These are phyloP conservation scores for Boletus rubroflammeus DNA, from an alignment of 768 basidiomycete genomes.

Conservation along the genomic window DNA sequence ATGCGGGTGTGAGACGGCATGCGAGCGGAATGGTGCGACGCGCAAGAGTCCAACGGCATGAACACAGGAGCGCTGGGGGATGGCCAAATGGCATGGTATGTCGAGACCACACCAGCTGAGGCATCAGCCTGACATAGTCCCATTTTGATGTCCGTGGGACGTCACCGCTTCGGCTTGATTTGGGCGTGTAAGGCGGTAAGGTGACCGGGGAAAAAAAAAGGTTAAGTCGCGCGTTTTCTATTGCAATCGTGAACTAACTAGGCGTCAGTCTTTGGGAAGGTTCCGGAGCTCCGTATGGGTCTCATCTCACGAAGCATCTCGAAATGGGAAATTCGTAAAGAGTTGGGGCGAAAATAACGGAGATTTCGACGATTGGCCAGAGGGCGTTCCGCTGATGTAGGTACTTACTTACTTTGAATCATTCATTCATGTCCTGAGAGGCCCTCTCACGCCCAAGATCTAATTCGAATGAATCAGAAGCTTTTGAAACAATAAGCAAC, in stretches of 20 bases:
- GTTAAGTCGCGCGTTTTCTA: background rate
- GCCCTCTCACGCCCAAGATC: background rate
- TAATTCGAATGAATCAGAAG: background rate
- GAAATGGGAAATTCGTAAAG: slow-evolving; percentile 4
- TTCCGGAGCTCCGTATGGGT: slow-evolving; percentile 2
- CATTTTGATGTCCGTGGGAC: too few species aligned
- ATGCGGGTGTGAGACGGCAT: too few species aligned
- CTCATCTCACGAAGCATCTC: slow-evolving; percentile 7
- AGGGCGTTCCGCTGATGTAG: background rate
- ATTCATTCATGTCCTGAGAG: too few species aligned
- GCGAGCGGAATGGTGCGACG: too few species aligned
- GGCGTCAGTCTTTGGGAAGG: background rate
- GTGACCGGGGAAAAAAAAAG: background rate
- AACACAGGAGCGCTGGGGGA: too few species aligned
- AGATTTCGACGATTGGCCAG: background rate
- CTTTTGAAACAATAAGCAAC: background rate
- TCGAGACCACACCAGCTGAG: too few species aligned
- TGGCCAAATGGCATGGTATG: too few species aligned
- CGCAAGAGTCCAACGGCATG: too few species aligned
- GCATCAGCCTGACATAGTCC: too few species aligned
- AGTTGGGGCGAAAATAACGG: slow-evolving; percentile 25
- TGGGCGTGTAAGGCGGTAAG: background rate
- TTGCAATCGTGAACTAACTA: background rate
- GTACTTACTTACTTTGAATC: background rate
- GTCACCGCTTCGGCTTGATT: too few species aligned